Percentiles rank a stretch among this genome's conserved stretches.
These are phyloP conservation scores for Rhodocollybia butyracea DNA, from an alignment of 768 basidiomycete genomes.

Conservation along the genomic window DNA sequence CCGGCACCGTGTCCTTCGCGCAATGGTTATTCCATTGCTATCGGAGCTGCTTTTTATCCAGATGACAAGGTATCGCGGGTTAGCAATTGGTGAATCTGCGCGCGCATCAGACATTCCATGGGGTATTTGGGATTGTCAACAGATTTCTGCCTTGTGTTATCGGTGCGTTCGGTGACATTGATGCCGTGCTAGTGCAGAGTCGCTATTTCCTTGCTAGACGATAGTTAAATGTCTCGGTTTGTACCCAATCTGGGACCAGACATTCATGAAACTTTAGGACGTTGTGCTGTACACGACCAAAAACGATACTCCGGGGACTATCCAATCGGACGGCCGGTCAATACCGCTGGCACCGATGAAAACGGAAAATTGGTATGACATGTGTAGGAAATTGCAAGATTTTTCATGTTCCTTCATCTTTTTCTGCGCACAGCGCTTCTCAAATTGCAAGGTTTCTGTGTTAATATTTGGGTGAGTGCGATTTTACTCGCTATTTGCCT, in stretches of 20 bases:
- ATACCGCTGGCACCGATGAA: constrained; percentile 31
- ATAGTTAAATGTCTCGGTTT: too few relatives aligned
- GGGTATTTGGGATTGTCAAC: too few relatives aligned
- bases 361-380: constrained; percentile 27
- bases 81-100: too few relatives aligned
- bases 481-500: not conserved
- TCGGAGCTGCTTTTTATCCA: constrained; percentile 1
- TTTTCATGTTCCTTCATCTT: constrained; percentile 6
- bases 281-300: too few relatives aligned
- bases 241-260: too few relatives aligned
- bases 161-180: too few relatives aligned
- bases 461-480: not conserved
- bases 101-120: too few relatives aligned
- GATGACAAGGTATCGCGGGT: constrained; percentile 1
- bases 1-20: not conserved
- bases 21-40: not conserved
- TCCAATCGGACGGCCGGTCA: constrained; percentile 4
- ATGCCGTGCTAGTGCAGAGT: too few relatives aligned
- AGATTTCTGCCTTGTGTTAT: too few relatives aligned
- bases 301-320: too few relatives aligned
- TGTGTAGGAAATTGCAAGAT: constrained; percentile 7
- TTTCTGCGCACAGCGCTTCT: not conserved
- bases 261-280: too few relatives aligned
- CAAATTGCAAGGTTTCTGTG: not conserved
- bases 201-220: too few relatives aligned